These are phyloP conservation scores for Nicotiana undulata DNA, from an alignment of 257 asterid genomes.

Conservation along the genomic window DNA sequence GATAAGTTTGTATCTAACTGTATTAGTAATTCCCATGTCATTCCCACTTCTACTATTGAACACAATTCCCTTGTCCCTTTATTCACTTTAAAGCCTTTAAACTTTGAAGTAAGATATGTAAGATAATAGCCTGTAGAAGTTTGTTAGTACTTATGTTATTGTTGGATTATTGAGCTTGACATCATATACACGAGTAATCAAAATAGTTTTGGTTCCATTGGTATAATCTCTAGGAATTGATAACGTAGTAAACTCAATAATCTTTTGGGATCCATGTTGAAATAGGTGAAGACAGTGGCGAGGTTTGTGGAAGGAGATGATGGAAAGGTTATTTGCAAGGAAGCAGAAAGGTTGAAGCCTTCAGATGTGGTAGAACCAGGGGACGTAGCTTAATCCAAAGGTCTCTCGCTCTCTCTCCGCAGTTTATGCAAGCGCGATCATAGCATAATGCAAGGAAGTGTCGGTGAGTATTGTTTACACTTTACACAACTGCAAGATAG, in stretches of 20 bases:
- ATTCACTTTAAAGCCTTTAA: background rate
- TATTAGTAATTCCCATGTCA: background rate
- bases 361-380: constrained; percentile 90
- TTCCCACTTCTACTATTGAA: background rate
- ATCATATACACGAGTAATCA: background rate
- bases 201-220: background rate
- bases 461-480: constrained; percentile 39
- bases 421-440: background rate
- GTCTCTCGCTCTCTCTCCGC: constrained; percentile 16
- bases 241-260: background rate
- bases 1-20: too few species aligned
- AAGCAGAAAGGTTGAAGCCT: constrained; percentile 83
- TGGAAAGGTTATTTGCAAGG: constrained; percentile 83
- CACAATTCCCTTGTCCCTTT: background rate
- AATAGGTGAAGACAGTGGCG: constrained; percentile 63
- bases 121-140: background rate
- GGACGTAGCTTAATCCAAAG: constrained; percentile 75
- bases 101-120: background rate
- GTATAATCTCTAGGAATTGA: background rate
- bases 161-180: background rate
- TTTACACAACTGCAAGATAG: constrained; percentile 40
- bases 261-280: background rate
- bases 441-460: constrained; percentile 38
- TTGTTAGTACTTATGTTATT: background rate
- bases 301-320: constrained; percentile 96